Conservation (phyloP, 1,139 yeast species). For the Candida gigantensis region DNA sequence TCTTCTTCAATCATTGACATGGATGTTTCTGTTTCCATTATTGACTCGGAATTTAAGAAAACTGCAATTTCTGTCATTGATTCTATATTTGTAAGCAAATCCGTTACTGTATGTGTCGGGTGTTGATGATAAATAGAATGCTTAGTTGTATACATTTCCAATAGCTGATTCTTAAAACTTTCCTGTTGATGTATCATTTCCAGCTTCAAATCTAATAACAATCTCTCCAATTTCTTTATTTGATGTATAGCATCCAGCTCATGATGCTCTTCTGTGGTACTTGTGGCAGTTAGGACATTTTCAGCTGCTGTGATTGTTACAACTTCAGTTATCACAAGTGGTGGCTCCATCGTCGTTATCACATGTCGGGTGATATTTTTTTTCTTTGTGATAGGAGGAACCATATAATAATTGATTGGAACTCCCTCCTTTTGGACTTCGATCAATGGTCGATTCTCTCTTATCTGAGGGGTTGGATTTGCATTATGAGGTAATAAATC, state of each 20-base stretch:
- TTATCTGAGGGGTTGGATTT: constrained; percentile 3
- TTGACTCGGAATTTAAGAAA: too few species aligned
- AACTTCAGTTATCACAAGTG: background rate
- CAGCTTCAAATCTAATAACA: constrained; percentile 10
- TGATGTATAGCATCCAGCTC: constrained; percentile 10
- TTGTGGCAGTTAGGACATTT: background rate
- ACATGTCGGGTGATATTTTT: background rate
- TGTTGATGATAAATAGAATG: too few species aligned
- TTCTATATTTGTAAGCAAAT: too few species aligned
- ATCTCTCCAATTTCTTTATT: constrained; percentile 12
- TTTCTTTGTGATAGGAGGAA: constrained; percentile 3
- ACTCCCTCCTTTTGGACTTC: constrained; percentile 14
- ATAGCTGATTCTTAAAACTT: constrained; percentile 10
- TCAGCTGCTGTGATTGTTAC: background rate
- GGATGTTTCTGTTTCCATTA: too few species aligned
- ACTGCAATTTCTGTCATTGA: too few species aligned
- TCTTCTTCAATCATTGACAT: too few species aligned
- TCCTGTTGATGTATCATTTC: constrained; percentile 13
- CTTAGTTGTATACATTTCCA: constrained; percentile 3
- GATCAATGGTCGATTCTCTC: constrained; percentile 13
- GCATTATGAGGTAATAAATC: constrained; percentile 9
- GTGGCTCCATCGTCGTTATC: background rate
- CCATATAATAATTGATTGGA: constrained; percentile 12
- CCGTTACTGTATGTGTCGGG: background rate
- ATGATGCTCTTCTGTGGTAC: background rate